Base-by-base conservation (phyloP, 2,329 filamentous ascomycete species). In the Fusarium mundagurra region DNA sequence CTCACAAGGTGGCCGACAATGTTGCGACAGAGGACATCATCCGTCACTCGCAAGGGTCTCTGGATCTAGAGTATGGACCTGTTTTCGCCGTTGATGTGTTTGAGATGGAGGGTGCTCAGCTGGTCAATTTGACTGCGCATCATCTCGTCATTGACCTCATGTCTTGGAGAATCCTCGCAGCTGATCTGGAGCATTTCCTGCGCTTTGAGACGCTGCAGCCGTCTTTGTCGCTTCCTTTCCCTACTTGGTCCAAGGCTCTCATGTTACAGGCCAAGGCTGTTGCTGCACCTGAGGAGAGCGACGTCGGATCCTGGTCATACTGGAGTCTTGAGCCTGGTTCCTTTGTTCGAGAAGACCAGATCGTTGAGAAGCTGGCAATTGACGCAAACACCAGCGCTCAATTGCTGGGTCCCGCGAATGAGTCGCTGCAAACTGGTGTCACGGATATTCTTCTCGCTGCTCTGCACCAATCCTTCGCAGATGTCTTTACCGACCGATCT, bases 211-310 rank as follows among this genome's bases (percentile, higher is more conserved):
- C 33, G 7, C 6, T 60, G 2, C 31, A 48, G 11, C 57, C 44
- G 20, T 51, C 57, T 18, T 9, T 27, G 20, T 60, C 57, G 11
- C 16, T 31, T 11, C 57, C 57, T 12, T 60, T 60, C 33, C 41
- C 57, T 1, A 51, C 43, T 20, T 60, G 57, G 57, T 29, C 41
- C n/a, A 60, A 60, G n/a, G 43, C 43, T 8, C 24, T 60, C 1
- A 36, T 29, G 27, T 13, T 11, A 8, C 43, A 50, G 16, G 24
- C n/a, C 2, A 50, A 36, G 24, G 5, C 14, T n/a, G 12, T 29
- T 6, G 10, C 18, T 0, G 5, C 1, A 3, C 18, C 14, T 0
- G 22, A 47, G 1, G 54, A 43, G 2, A 29, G 6, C 1, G 22
- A 33, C 2, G 12, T 6, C 6, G 12, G 13, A 6, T 20, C 53